Conservation (phyloP, 768 basidiomycete species). For the Neoboletus subvelutipes region DNA sequence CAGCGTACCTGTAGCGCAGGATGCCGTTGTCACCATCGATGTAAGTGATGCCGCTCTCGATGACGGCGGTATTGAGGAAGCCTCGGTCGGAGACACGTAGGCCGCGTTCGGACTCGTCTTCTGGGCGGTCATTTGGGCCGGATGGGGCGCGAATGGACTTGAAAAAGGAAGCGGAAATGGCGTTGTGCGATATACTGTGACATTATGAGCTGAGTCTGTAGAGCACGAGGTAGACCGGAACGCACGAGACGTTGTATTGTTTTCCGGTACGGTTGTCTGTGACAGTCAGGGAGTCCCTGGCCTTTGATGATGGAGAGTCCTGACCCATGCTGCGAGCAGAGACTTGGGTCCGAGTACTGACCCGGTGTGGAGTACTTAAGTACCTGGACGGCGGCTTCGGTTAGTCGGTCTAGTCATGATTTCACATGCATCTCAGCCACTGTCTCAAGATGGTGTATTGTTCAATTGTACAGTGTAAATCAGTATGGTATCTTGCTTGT, state of each 20-base stretch:
- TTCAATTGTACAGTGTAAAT: constrained; percentile 3
- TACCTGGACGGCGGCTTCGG: not conserved
- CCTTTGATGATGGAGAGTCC: constrained; percentile 18
- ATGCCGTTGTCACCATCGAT: constrained; percentile 90
- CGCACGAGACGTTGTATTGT: constrained; percentile 71
- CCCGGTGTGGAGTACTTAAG: not conserved
- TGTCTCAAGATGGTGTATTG: not conserved
- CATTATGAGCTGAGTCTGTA: not conserved
- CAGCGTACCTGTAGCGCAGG: constrained; percentile 66
- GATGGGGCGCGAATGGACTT: constrained; percentile 65
- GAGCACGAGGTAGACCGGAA: constrained; percentile 9
- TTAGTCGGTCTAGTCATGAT: not conserved
- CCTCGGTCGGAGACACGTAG: constrained; percentile 78
- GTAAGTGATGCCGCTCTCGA: constrained; percentile 80
- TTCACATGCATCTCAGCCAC: constrained; percentile 10
- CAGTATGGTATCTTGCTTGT: constrained; percentile 21
- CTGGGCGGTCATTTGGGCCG: constrained; percentile 61
- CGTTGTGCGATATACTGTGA: constrained; percentile 74
- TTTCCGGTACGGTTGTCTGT: constrained; percentile 85
- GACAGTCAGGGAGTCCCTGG: constrained; percentile 52
- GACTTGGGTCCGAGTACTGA: no score
- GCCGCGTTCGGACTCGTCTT: constrained; percentile 83
- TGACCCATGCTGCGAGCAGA: constrained; percentile 25
- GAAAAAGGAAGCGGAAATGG: constrained; percentile 78
- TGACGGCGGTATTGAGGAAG: constrained; percentile 81